These are phyloP conservation scores for Cornus florida DNA, from an alignment of 148 eudicot genomes.

Conservation along the genomic window DNA sequence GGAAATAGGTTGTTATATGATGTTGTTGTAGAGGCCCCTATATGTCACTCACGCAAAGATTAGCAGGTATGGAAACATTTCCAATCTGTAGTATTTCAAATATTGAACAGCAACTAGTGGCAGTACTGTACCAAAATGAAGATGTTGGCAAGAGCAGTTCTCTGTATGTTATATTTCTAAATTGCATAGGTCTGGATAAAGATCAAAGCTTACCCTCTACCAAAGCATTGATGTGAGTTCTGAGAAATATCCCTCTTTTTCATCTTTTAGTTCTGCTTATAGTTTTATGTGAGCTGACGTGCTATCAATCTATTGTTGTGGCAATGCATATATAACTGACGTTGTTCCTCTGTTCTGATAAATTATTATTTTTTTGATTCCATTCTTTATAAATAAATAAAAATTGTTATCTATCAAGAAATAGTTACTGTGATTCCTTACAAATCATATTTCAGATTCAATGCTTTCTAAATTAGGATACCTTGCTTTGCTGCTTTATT, in stretches of 20 bases:
- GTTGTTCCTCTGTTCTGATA: background rate
- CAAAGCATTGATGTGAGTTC: slow-evolving; percentile 1
- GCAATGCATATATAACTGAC: background rate
- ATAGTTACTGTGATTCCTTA: background rate
- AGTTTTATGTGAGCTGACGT: slow-evolving; percentile 4
- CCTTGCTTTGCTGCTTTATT: background rate
- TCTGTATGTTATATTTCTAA: background rate
- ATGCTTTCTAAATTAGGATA: background rate
- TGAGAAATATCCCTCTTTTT: slow-evolving; percentile 10
- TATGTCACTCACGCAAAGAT: slow-evolving; percentile 46
- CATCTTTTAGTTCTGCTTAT: background rate
- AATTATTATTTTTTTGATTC: background rate
- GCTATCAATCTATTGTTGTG: slow-evolving; percentile 3
- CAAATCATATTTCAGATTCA: background rate
- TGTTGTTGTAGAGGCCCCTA: slow-evolving; percentile 26
- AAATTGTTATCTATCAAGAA: background rate
- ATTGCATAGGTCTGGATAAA: background rate
- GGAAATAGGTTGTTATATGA: slow-evolving; percentile 38
- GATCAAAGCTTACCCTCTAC: background rate
- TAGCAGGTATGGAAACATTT: slow-evolving; percentile 34
- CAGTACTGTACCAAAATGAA: slow-evolving; percentile 17
- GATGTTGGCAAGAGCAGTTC: slow-evolving; percentile 10
- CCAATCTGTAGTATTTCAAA: background rate
- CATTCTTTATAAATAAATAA: background rate
- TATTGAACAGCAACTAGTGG: background rate